Percentiles rank a stretch among this genome's conserved stretches.
Conservation (phyloP, 1,139 yeast species). For the Groenewaldozyma auringiensis region DNA sequence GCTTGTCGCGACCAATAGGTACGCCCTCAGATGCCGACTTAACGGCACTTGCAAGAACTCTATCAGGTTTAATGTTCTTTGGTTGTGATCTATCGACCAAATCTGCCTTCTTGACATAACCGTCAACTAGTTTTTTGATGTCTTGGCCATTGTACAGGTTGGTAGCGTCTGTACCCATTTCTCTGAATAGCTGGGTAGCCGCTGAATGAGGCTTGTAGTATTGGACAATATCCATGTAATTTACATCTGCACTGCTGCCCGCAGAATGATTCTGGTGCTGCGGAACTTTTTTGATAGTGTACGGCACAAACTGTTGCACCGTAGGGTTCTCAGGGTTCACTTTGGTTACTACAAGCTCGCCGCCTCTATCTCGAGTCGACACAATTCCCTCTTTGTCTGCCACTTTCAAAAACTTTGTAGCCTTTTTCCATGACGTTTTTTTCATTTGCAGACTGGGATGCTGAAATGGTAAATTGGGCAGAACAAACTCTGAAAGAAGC, state of each 20-base stretch:
- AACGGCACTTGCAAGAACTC: slow-evolving; percentile 31
- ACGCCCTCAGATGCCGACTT: slow-evolving; percentile 22
- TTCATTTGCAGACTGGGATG: slow-evolving; percentile 58
- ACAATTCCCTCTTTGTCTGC: slow-evolving; percentile 70
- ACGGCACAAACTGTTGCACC: slow-evolving; percentile 56
- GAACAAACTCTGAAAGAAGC: slow-evolving; percentile 62
- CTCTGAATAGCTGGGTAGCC: slow-evolving; percentile 38
- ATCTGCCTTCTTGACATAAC: slow-evolving; percentile 46
- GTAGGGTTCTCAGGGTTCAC: slow-evolving; percentile 44
- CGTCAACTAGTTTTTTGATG: slow-evolving; percentile 44
- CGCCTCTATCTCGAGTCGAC: slow-evolving; percentile 66
- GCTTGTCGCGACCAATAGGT: slow-evolving; percentile 41
- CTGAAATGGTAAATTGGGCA: slow-evolving; percentile 63
- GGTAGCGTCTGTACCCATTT: slow-evolving; percentile 34
- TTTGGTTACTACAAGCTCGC: slow-evolving; percentile 55
- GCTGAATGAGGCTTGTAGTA: slow-evolving; percentile 25
- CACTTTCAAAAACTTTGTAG: slow-evolving; percentile 73
- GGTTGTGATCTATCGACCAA: slow-evolving; percentile 45
- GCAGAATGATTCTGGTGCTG: background rate
- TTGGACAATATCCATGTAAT: slow-evolving; percentile 18
- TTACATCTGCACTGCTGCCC: background rate
- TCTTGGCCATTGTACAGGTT: slow-evolving; percentile 47
- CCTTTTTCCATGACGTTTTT: slow-evolving; percentile 83
- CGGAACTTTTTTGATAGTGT: slow-evolving; percentile 33
- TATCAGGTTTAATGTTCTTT: slow-evolving; percentile 50